A percentile compares a stretch with the other conserved stretches of the same genome.
These are phyloP conservation scores for Nosema muscidifuracis DNA, from an alignment of 371 early-diverging fungal species.

Conservation along the genomic window DNA sequence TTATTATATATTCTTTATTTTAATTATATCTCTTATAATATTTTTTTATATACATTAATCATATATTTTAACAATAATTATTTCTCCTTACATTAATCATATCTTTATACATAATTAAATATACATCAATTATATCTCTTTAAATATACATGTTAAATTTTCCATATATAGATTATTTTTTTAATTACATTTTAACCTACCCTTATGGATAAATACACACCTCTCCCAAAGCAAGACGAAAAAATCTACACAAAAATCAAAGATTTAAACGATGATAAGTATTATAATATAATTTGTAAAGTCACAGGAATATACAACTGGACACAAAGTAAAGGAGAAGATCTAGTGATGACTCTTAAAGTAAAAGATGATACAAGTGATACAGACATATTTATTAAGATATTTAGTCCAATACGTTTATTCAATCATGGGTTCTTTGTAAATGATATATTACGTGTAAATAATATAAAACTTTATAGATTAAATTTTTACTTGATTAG, in stretches of 20 bases:
- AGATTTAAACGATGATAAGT: background rate
- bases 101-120: too few relatives aligned
- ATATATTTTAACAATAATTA: too few relatives aligned
- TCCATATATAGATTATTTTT: too few relatives aligned
- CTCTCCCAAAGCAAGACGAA: too few relatives aligned
- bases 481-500: background rate
- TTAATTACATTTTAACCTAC: too few relatives aligned
- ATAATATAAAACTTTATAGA: background rate
- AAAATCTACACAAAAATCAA: background rate
- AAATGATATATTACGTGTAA: background rate
- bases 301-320: background rate
- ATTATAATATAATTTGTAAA: constrained; percentile 9
- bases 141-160: too few relatives aligned
- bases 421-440: constrained; percentile 5
- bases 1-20: too few relatives aligned
- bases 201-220: too few relatives aligned
- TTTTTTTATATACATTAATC: too few relatives aligned
- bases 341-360: constrained; percentile 28
- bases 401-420: constrained; percentile 13
- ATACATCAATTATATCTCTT: too few relatives aligned
- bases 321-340: constrained; percentile 14
- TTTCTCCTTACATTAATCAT: too few relatives aligned
- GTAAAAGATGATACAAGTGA: constrained; percentile 20
- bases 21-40: too few relatives aligned
- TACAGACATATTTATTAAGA: constrained; percentile 9